These are phyloP conservation scores for Peziza echinospora DNA, from an alignment of 495 filamentous ascomycete species.

Conservation along the genomic window DNA sequence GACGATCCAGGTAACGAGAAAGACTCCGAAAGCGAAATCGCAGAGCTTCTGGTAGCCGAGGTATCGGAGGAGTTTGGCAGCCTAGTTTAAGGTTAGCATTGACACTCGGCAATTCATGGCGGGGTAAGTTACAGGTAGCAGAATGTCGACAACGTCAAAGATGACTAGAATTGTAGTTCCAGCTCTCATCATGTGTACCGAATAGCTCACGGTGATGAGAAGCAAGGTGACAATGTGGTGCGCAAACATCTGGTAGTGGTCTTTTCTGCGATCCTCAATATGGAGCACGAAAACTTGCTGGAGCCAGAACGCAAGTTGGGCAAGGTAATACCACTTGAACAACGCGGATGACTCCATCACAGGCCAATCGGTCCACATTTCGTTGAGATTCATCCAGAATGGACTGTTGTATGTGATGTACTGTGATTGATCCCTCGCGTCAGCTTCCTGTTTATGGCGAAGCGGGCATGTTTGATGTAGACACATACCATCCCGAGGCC, in stretches of 20 bases:
- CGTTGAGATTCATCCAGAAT: conserved; percentile 54
- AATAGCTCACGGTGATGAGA: conserved; percentile 59
- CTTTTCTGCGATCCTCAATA: conserved; percentile 81
- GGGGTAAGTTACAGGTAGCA: conserved; percentile 52
- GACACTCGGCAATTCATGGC: background rate
- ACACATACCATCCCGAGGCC: conserved; percentile 57
- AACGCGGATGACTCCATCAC: conserved; percentile 44
- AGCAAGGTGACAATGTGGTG: conserved; percentile 80
- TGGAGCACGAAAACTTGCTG: conserved; percentile 89
- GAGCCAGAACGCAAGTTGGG: conserved; percentile 78
- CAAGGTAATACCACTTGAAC: conserved; percentile 80
- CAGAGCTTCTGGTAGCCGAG: conserved; percentile 49
- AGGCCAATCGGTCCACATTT: conserved; percentile 73
- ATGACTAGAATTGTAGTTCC: conserved; percentile 73
- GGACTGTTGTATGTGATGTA: conserved; percentile 58
- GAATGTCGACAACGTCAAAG: conserved; percentile 84
- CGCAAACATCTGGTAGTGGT: conserved; percentile 85
- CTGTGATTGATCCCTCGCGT: conserved; percentile 24
- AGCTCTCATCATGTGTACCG: conserved; percentile 63
- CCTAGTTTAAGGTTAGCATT: conserved; percentile 24
- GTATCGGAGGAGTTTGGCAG: conserved; percentile 92
- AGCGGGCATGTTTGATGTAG: background rate
- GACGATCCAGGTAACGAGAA: conserved; percentile 68
- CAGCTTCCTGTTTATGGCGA: conserved; percentile 6
- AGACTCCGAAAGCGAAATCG: conserved; percentile 66